phyloP scores from a whole-genome alignment of 1,284 basidiomycete genomes.

The Ceratorhiza oryzae-sativae region DNA sequence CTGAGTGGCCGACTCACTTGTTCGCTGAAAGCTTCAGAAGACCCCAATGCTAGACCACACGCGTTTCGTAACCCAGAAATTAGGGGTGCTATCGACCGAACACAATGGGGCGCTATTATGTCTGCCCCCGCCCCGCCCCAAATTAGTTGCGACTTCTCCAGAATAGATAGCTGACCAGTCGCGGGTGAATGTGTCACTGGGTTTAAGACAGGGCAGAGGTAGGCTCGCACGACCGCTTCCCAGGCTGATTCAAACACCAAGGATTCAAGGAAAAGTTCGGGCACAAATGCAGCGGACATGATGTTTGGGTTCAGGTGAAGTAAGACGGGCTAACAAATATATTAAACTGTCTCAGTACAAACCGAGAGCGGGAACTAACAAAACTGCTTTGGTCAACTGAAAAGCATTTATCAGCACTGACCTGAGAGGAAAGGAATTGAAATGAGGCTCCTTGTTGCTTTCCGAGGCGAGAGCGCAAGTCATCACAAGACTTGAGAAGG shows the following conservation, averaged over 20 bases:
- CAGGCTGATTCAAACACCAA: conserved; percentile 4
- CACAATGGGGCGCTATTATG: conserved; percentile 18
- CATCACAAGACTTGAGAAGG: conserved; percentile 1
- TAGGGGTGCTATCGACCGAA: conserved; percentile 28
- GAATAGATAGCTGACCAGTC: conserved; percentile 6
- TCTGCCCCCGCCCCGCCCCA: conserved; percentile 24
- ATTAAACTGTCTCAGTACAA: conserved; percentile 39
- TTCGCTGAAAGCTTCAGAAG: neutral
- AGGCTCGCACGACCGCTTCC: conserved; percentile 10
- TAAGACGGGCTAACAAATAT: conserved; percentile 39
- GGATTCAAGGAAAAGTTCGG: conserved; percentile 22
- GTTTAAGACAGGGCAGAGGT: neutral
- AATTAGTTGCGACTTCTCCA: conserved; percentile 29
- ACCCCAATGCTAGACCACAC: neutral
- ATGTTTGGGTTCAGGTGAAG: conserved; percentile 39
- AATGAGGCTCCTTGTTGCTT: conserved; percentile 49
- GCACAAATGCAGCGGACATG: conserved; percentile 23
- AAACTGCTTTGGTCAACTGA: conserved; percentile 41
- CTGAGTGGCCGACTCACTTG: neutral
- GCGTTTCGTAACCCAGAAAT: neutral
- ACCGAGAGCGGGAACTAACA: conserved; percentile 40
- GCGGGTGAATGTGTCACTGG: conserved; percentile 2
- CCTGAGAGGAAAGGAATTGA: conserved; percentile 54
- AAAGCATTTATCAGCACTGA: conserved; percentile 49
- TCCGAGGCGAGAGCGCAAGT: conserved; percentile 12